Conservation (phyloP, 1,284 basidiomycete genomes). For the Xanthoconium separans region DNA sequence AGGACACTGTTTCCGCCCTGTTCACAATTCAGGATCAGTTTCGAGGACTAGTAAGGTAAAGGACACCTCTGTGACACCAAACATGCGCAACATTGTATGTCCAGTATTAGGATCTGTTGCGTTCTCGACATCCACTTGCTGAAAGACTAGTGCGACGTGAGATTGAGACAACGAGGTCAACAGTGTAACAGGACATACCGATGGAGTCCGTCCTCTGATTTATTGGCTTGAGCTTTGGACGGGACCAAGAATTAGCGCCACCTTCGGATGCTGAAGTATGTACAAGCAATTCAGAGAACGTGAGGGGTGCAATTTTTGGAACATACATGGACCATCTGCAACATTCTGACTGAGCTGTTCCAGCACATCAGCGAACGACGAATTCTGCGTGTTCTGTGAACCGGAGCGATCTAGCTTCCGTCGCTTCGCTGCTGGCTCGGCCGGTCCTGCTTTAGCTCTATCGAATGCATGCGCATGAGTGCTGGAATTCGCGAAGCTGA, state of each 20-base stretch:
- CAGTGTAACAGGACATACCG: constrained; percentile 32
- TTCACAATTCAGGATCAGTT: constrained; percentile 4
- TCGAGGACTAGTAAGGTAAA: not conserved
- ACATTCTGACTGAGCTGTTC: constrained; percentile 70
- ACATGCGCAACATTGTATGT: constrained; percentile 68
- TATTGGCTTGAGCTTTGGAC: constrained; percentile 61
- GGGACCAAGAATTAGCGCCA: constrained; percentile 75
- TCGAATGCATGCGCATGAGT: constrained; percentile 4
- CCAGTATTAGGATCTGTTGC: constrained; percentile 49
- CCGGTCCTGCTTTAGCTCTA: constrained; percentile 23
- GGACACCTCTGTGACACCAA: constrained; percentile 81
- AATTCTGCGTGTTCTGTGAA: constrained; percentile 24
- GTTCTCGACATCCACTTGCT: constrained; percentile 92
- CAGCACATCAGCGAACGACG: constrained; percentile 77
- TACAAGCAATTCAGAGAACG: not conserved
- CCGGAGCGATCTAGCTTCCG: constrained; percentile 46
- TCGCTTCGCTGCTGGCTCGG: constrained; percentile 55
- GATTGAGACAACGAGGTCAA: not conserved
- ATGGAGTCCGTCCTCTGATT: constrained; percentile 65
- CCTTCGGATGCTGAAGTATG: constrained; percentile 59
- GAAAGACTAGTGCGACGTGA: constrained; percentile 61
- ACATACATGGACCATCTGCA: constrained; percentile 44
- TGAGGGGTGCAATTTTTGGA: not conserved
- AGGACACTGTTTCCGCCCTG: constrained; percentile 87
- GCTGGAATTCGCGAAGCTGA: not conserved